Conservation (phyloP, 495 filamentous ascomycete species). For the Podospora anserina region DNA sequence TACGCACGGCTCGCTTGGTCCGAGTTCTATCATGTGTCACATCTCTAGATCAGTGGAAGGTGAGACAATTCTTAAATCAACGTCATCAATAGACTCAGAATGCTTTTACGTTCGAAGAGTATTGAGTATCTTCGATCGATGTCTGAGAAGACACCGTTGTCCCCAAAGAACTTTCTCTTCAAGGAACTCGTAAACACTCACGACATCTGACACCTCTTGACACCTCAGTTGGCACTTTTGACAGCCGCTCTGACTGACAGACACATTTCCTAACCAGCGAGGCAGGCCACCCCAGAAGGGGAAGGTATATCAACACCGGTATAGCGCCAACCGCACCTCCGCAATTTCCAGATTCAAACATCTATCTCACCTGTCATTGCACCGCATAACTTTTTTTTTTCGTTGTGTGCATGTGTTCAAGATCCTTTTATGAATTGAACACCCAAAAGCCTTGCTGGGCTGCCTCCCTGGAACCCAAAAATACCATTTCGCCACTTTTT, state of each 20-base stretch:
- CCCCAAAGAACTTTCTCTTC: background rate
- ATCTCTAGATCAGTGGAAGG: background rate
- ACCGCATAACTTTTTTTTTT: background rate
- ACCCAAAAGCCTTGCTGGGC: no score
- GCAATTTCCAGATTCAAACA: background rate
- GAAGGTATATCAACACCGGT: background rate
- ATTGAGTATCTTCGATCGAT: no score
- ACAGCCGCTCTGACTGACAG: background rate
- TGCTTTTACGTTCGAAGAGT: no score
- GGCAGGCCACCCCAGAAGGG: background rate
- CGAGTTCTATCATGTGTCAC: background rate
- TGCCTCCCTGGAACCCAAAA: no score
- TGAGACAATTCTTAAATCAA: constrained; percentile 6
- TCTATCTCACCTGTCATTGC: background rate
- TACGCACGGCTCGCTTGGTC: background rate
- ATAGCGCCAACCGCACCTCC: background rate
- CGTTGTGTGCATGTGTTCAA: background rate
- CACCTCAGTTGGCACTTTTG: background rate
- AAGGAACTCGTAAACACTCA: background rate
- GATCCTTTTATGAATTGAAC: no score
- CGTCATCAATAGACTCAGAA: background rate
- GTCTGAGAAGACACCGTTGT: no score
- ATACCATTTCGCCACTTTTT: no score
- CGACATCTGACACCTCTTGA: background rate
- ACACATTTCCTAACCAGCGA: background rate